These are phyloP conservation scores for Russula sp. DNA, from an alignment of 768 basidiomycete species.

Conservation along the genomic window DNA sequence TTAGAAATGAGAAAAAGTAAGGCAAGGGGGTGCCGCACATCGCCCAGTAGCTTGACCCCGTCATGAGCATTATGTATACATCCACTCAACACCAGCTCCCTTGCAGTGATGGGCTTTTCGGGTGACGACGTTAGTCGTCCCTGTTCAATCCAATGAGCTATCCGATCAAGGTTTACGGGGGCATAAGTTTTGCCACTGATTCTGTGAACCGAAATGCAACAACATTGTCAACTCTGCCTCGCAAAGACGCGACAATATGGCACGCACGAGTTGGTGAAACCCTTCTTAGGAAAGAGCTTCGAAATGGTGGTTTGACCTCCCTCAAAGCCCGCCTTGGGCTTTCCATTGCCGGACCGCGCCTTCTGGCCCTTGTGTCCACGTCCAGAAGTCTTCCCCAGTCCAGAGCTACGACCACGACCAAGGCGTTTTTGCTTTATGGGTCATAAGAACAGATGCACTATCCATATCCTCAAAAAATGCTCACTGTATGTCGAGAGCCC, in stretches of 20 bases:
- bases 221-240: neutral
- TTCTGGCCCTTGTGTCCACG: slow-evolving; percentile 96
- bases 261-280: slow-evolving; percentile 87
- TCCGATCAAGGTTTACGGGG: slow-evolving; percentile 77
- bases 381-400: slow-evolving; percentile 86
- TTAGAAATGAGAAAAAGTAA: neutral
- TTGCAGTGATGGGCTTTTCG: slow-evolving; percentile 81
- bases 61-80: slow-evolving; percentile 85
- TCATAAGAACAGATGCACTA: neutral
- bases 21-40: slow-evolving; percentile 40
- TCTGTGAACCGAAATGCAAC: slow-evolving; percentile 1
- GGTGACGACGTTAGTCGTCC: slow-evolving; percentile 73
- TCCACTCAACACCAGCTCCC: slow-evolving; percentile 75
- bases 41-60: slow-evolving; percentile 86
- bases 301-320: slow-evolving; percentile 96
- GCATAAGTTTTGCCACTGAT: slow-evolving; percentile 75
- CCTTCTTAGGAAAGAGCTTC: slow-evolving; percentile 85
- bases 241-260: neutral
- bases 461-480: slow-evolving; percentile 19
- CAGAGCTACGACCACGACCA: slow-evolving; percentile 89
- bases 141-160: slow-evolving; percentile 87
- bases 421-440: slow-evolving; percentile 77
- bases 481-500: slow-evolving; percentile 62
- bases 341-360: slow-evolving; percentile 81
- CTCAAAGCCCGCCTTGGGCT: slow-evolving; percentile 79